Base-by-base conservation (phyloP, 164 flowering plant species). In the Kalanchoe fedtschenkoi region DNA sequence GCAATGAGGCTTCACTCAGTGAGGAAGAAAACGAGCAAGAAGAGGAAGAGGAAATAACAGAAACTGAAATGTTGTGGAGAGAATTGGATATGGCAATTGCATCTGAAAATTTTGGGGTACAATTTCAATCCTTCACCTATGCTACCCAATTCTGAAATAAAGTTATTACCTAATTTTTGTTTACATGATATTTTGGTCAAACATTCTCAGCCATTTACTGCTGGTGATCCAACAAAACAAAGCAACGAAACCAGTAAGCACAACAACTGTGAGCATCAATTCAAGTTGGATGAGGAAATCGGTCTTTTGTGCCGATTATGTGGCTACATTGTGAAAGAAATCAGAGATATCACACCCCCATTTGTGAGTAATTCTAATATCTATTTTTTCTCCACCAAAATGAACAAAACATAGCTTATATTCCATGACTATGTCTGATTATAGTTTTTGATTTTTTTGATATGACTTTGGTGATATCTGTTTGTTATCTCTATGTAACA, bases 41-140 rank as follows among this genome's bases (percentile, higher is more conserved):
- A 15, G 99, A 93, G 17, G 72, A 58, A 5, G 79, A 60, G 47
- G 92, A 89, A 73, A 55, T 56, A 14, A 70, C 87, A 15, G 99
- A 93, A 67, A 70, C 63, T 56, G 96, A 83, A 47, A 73, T 76
- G 79, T 65, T 90, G 67, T 93, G 97, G 95, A 77, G 77, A 62
- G 96, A 88, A 65, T 78, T 90, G 92, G 96, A 90, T 57, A 62
- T 77, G 4, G 71, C 81, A 39, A 30, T 82, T 53, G 80, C 80
- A 34, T 73, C 81, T 53, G 80, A 75, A 34, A 76, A 66, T 9
- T 58, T 58, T 63, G 77, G 79, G 84, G 96, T 88, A 71, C 38
- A 37, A 37, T 60, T 59, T 14, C n/a, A n/a, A n/a, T n/a, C n/a
- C n/a, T n/a, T n/a, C n/a, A n/a, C n/a, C n/a, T n/a, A n/a, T n/a